Base-by-base conservation (phyloP, 257 asterid species). In the Jasminum sambac region DNA sequence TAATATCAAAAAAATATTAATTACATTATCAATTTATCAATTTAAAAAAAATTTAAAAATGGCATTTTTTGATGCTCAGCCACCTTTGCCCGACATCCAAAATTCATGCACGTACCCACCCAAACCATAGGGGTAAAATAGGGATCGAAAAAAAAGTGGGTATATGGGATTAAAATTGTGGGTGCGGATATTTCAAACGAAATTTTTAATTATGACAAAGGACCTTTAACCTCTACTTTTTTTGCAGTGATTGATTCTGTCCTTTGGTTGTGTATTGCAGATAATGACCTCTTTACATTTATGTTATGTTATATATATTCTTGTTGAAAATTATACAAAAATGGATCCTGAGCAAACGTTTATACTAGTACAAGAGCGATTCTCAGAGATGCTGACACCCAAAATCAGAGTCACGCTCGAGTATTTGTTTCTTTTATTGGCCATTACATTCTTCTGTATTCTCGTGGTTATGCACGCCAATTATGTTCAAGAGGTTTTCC, bases 301-400 rank as follows among this genome's bases (percentile, higher is more conserved):
- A 48, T 48, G 8, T 48, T 30, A 4, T 30, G 36, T 30, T 30
- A 30, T 30, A 30, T 30, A 30, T 30, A 30, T 30, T 30, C 36
- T 48, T 16, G 17, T 48, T 48, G 58, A 10, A 48, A n/a, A 48
- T 30, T 30, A 17, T 2, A n/a, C 16, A 48, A 16, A 48, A 44
- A 94, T 94, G 99, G 99, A 94, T 91, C 96, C 97, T 43, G 99
- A 94, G 77, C 96, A 94, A 85, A 94, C 97, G 63, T 94, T 91
- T 76, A 94, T 94, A 52, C 82, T 97, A 78, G 97, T 94, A 43
- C 97, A 94, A 85, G 99, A 94, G 82, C 85, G 99, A 17, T 94
- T 94, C 65, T 82, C 97, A 4, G 95, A 94, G 89, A 79, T 94
- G 96, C 89, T 94, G 48, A 83, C 84, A 11, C 96, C 96, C 23